phyloP scores from a whole-genome alignment of 2,329 filamentous ascomycete genomes.

The Penicillium vulpinum region DNA sequence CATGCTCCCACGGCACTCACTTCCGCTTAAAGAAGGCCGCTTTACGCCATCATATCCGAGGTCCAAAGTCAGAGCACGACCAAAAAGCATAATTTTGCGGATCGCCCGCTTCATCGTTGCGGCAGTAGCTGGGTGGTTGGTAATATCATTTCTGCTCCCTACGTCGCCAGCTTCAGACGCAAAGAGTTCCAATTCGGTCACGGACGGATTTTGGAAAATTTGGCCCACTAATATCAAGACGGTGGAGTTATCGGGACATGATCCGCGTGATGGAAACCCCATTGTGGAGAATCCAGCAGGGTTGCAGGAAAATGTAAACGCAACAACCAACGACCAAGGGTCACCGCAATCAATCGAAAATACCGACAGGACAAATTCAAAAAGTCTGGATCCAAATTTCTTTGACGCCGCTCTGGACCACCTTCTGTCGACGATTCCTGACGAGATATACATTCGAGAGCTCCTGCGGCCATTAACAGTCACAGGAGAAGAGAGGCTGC shows the following conservation, averaged over 20 bases:
- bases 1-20: not conserved
- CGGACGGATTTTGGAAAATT: not conserved
- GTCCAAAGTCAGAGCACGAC: not conserved
- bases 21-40: not conserved
- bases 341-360: not conserved
- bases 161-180: not conserved
- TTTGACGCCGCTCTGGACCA: not conserved
- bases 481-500: not conserved
- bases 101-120: not conserved
- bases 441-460: not conserved
- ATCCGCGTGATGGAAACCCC: not conserved
- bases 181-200: not conserved
- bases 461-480: not conserved
- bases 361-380: not conserved
- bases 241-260: not conserved
- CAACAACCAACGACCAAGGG: not conserved
- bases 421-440: not conserved
- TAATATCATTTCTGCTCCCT: not conserved
- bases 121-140: not conserved
- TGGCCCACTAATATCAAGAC: not conserved
- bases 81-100: not conserved
- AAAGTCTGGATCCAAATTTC: not conserved
- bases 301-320: not conserved
- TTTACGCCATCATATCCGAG: not conserved
- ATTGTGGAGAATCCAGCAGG: not conserved